Base-by-base conservation (phyloP, 2,329 filamentous ascomycete species). In the Eurotiales sp. region DNA sequence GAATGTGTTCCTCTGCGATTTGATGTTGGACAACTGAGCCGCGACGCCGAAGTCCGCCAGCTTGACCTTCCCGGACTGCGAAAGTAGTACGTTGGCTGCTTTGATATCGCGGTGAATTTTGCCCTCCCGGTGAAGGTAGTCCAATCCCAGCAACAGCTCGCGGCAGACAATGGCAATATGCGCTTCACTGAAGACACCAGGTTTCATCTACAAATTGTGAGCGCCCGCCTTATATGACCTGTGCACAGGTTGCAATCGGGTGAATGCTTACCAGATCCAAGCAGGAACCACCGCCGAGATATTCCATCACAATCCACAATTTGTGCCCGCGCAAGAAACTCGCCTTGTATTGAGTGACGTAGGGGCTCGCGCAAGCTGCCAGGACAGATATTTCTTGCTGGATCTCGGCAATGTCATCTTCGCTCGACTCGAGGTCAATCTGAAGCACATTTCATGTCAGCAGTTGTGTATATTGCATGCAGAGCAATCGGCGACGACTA, bases 221-320 rank as follows among this genome's bases (percentile, higher is more conserved):
- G n/a, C n/a, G n/a, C n/a, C n/a, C n/a, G n/a, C n/a, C n/a, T n/a
- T n/a, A n/a, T n/a, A n/a, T n/a, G n/a, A n/a, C n/a, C n/a, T n/a
- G n/a, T n/a, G n/a, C n/a, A n/a, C n/a, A n/a, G n/a, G n/a, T n/a
- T n/a, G n/a, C n/a, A n/a, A n/a, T n/a, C n/a, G n/a, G n/a, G 4
- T 46, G 44, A 32, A 52, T 46, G 56, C 77, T 62, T 81, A 95
- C 88, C 77, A 99, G 71, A 69, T 99, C 93, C 58, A 96, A 79
- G 68, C 93, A 96, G 15, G 93, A 97, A 36, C 93, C 93, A 57
- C 93, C 93, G 5, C 93, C 93, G 10, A 99, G 77, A 65, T 87
- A 99, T 71, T 99, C 93, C 93, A 99, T 99, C 53, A 97, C 90
- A 65, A 99, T 99, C 93, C 93, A 99, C 77, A 99, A 76, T 73